These are phyloP conservation scores for Aspergillus bertholletiae DNA, from an alignment of 495 filamentous ascomycete species.

Conservation along the genomic window DNA sequence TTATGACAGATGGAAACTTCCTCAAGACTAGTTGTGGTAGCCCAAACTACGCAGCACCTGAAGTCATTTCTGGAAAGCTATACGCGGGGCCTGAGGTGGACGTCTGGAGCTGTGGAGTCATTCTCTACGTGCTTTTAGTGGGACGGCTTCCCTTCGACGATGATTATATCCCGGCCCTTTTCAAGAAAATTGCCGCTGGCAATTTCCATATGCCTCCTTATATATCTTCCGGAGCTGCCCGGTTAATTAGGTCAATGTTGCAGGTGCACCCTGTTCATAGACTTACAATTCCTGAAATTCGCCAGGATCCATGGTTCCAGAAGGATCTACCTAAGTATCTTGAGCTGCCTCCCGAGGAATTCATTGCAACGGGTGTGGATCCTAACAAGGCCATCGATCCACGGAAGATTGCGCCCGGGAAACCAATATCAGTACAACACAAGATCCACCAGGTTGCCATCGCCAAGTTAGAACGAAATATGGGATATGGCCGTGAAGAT, in stretches of 20 bases:
- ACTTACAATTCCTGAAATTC: slow-evolving; percentile 89
- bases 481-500: slow-evolving; percentile 94
- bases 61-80: slow-evolving; percentile 96
- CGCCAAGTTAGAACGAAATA: slow-evolving; percentile 91
- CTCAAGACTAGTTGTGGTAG: slow-evolving; percentile 97
- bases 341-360: slow-evolving; percentile 86
- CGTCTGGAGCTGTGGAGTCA: slow-evolving; percentile 99
- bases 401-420: slow-evolving; percentile 70
- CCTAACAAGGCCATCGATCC: slow-evolving; percentile 83
- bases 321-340: slow-evolving; percentile 82
- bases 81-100: slow-evolving; percentile 98
- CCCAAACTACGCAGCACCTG: slow-evolving; percentile 95
- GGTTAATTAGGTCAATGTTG: slow-evolving; percentile 88
- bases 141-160: slow-evolving; percentile 95
- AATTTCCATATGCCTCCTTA: slow-evolving; percentile 86
- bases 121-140: slow-evolving; percentile 90
- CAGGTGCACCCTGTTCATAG: slow-evolving; percentile 92
- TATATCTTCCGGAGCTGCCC: slow-evolving; percentile 78
- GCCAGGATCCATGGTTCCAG: slow-evolving; percentile 91
- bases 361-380: slow-evolving; percentile 88
- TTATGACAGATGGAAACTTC: slow-evolving; percentile 99
- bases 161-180: slow-evolving; percentile 85
- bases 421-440: slow-evolving; percentile 72
- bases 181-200: slow-evolving; percentile 86
- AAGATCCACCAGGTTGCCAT: slow-evolving; percentile 90